Conservation (phyloP, 495 filamentous ascomycete genomes). For the Penicilliopsis zonata region DNA sequence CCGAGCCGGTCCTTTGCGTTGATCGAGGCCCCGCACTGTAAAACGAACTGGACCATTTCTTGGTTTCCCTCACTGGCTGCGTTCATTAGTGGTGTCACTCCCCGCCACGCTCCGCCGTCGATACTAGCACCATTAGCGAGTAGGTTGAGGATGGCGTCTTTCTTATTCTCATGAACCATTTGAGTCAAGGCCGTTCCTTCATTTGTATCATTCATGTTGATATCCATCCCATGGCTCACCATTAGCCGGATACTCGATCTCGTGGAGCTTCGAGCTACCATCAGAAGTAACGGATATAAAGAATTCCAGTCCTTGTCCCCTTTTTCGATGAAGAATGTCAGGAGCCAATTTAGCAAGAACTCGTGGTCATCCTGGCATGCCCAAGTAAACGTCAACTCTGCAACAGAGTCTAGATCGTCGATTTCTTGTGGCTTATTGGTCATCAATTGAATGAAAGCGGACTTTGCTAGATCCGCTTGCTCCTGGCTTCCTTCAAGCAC, state of each 20-base stretch:
- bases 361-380: constrained; percentile 2
- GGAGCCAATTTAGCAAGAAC: constrained; percentile 3
- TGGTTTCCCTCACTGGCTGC: constrained; percentile 26
- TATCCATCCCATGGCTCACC: constrained; percentile 1
- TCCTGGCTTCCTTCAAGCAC: neutral
- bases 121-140: constrained; percentile 14
- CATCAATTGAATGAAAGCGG: constrained; percentile 4
- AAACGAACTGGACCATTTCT: constrained; percentile 19
- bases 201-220: constrained; percentile 1
- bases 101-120: constrained; percentile 10
- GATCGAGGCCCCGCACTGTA: constrained; percentile 18
- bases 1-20: constrained; percentile 7
- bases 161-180: neutral
- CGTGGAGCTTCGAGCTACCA: constrained; percentile 1
- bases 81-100: constrained; percentile 28
- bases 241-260: neutral
- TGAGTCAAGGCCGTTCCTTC: constrained; percentile 2
- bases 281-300: constrained; percentile 1
- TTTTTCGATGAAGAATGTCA: constrained; percentile 2
- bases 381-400: constrained; percentile 6
- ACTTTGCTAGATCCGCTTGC: constrained; percentile 1
- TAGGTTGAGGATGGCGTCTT: constrained; percentile 4
- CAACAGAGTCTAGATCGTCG: neutral
- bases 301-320: neutral
- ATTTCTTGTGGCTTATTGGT: constrained; percentile 2